A percentile compares a stretch with the other conserved stretches of the same genome.
phyloP scores from a whole-genome alignment of 2,329 filamentous ascomycete genomes.

The Pyrenophora tritici-repentis region DNA sequence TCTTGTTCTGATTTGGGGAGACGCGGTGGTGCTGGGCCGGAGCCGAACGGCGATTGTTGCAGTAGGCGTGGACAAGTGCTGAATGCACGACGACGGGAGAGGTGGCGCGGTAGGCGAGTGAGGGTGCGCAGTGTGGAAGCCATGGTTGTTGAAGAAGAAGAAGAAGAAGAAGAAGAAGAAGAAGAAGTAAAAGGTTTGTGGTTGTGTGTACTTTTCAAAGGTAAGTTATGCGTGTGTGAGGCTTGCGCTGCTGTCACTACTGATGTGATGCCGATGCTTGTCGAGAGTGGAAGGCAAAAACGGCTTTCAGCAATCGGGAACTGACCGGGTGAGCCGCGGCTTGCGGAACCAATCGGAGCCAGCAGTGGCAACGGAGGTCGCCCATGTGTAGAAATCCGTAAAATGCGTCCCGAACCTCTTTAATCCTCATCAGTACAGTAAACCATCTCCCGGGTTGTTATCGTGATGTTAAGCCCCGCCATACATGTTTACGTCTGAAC shows the following conservation, averaged over 20 bases:
- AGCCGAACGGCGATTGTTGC: conserved; percentile 28
- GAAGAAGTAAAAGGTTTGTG: not conserved
- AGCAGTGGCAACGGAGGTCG: conserved; percentile 25
- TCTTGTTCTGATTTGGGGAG: conserved; percentile 89
- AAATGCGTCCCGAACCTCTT: not conserved
- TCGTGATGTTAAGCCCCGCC: conserved; percentile 8
- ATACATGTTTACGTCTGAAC: conserved; percentile 11
- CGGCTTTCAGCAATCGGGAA: conserved; percentile 9
- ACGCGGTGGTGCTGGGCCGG: conserved; percentile 75
- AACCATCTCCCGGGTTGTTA: conserved; percentile 1
- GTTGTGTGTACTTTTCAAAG: no score
- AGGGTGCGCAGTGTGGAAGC: conserved; percentile 24
- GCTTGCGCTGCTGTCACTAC: no score
- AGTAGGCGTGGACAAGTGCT: conserved; percentile 19
- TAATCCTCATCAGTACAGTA: not conserved
- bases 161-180: no score
- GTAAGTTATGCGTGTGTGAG: no score
- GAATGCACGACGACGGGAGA: conserved; percentile 30
- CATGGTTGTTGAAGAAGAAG: not conserved
- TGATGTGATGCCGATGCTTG: conserved; percentile 9
- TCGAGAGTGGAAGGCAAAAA: not conserved
- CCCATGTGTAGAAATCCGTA: conserved; percentile 1
- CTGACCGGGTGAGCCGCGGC: conserved; percentile 8
- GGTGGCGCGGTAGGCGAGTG: conserved; percentile 30
- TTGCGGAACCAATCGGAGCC: conserved; percentile 28